These are phyloP conservation scores for Phialemonium atrogriseum DNA, from an alignment of 2,329 filamentous ascomycete genomes.

Conservation along the genomic window DNA sequence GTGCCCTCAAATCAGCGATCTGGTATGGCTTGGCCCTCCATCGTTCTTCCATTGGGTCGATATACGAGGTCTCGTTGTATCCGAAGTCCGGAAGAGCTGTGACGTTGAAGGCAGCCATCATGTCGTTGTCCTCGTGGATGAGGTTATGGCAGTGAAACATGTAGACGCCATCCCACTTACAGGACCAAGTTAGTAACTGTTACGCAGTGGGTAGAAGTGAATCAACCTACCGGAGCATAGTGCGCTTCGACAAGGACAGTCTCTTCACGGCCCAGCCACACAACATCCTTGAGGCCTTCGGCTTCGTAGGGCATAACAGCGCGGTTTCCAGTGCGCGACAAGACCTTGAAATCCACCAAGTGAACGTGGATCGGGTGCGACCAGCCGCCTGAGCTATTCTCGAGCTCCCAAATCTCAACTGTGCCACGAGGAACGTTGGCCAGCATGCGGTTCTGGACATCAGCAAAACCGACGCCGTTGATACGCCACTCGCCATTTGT, in stretches of 20 bases:
- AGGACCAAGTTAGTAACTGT: too few species aligned
- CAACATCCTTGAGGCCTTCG: constrained; percentile 48
- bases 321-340: constrained; percentile 36
- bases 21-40: constrained; percentile 22
- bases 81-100: constrained; percentile 26
- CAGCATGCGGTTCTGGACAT: constrained; percentile 38
- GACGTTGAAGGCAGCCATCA: constrained; percentile 39
- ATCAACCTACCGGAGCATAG: too few species aligned
- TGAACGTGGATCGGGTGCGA: constrained; percentile 51
- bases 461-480: constrained; percentile 38
- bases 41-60: constrained; percentile 27
- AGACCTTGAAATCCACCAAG: constrained; percentile 48
- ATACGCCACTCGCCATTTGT: constrained; percentile 38
- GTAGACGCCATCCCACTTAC: constrained; percentile 43
- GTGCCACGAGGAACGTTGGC: constrained; percentile 36
- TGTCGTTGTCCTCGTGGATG: constrained; percentile 35
- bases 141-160: constrained; percentile 42
- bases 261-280: constrained; percentile 44
- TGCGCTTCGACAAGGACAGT: constrained; percentile 39
- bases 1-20: constrained; percentile 14
- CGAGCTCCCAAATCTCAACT: constrained; percentile 43
- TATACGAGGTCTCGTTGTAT: constrained; percentile 27
- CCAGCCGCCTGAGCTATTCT: constrained; percentile 40
- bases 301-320: constrained; percentile 43
- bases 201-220: too few species aligned